These are phyloP conservation scores for Fistulifera pelliculosa DNA, from an alignment of 108 stramenopile genomes.

Conservation along the genomic window DNA sequence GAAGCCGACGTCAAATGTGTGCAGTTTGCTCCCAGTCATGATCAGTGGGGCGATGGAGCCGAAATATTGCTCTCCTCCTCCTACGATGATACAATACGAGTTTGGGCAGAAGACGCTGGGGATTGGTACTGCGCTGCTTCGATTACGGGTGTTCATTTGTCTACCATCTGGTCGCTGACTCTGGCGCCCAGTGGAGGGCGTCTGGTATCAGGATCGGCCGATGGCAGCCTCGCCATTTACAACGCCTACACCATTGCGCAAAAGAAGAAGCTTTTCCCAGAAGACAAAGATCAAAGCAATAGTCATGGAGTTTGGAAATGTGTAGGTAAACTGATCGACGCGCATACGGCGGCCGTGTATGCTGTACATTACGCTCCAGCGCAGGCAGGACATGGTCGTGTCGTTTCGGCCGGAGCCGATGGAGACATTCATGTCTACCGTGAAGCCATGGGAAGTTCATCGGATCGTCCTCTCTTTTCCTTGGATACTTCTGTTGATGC, in stretches of 20 bases:
- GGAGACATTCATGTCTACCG: slow-evolving; percentile 72
- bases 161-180: slow-evolving; percentile 88
- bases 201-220: slow-evolving; percentile 68
- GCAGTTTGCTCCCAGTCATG: slow-evolving; percentile 74
- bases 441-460: slow-evolving; percentile 39
- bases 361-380: slow-evolving; percentile 74
- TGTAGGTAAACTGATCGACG: slow-evolving; percentile 54
- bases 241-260: slow-evolving; percentile 57
- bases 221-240: slow-evolving; percentile 64
- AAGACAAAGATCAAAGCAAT: slow-evolving; percentile 5
- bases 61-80: slow-evolving; percentile 74
- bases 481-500: slow-evolving; percentile 30
- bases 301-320: slow-evolving; percentile 61
- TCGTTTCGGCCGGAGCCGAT: slow-evolving; percentile 83
- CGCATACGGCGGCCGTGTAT: slow-evolving; percentile 62
- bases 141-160: slow-evolving; percentile 49
- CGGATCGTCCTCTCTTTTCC: slow-evolving; percentile 58
- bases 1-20: slow-evolving; percentile 94
- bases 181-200: slow-evolving; percentile 68
- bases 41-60: slow-evolving; percentile 72
- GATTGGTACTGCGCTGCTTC: slow-evolving; percentile 93
- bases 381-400: slow-evolving; percentile 59
- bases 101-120: slow-evolving; percentile 93
- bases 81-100: slow-evolving; percentile 89
- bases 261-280: slow-evolving; percentile 19